phyloP scores from a whole-genome alignment of 768 basidiomycete species.

The Astraeus odoratus region DNA sequence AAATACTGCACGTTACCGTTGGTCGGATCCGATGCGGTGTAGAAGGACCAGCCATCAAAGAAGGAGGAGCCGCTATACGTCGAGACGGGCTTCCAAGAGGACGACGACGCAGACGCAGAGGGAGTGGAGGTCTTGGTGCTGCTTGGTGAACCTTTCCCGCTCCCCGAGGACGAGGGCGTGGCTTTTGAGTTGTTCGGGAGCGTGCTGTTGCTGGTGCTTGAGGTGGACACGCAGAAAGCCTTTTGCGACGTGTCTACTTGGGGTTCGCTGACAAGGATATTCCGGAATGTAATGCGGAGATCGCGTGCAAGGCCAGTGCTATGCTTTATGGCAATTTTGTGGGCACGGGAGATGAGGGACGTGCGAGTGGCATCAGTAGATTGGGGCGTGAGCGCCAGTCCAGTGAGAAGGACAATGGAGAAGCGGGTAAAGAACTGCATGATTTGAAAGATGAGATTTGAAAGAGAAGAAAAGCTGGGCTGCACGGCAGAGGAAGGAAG shows the following conservation, averaged over 20 bases:
- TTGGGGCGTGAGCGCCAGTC: slow-evolving; percentile 21
- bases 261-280: slow-evolving; percentile 42
- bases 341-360: slow-evolving; percentile 38
- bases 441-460: too few species aligned
- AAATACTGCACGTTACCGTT: slow-evolving; percentile 65
- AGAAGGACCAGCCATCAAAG: slow-evolving; percentile 81
- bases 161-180: slow-evolving; percentile 20
- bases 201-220: slow-evolving; percentile 9
- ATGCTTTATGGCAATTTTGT: slow-evolving; percentile 47
- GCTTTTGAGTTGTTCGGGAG: neutral
- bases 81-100: slow-evolving; percentile 54
- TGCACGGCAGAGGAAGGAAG: slow-evolving; percentile 2
- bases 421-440: slow-evolving; percentile 26
- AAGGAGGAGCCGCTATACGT: slow-evolving; percentile 62
- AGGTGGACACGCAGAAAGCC: slow-evolving; percentile 29
- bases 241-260: slow-evolving; percentile 21
- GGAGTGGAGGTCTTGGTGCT: slow-evolving; percentile 11
- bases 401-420: slow-evolving; percentile 25
- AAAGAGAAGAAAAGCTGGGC: slow-evolving; percentile 1
- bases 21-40: slow-evolving; percentile 65
- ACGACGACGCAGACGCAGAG: slow-evolving; percentile 27
- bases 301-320: slow-evolving; percentile 62
- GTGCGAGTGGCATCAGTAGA: slow-evolving; percentile 17
- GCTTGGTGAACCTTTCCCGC: slow-evolving; percentile 13
- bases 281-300: slow-evolving; percentile 57